phyloP scores from a whole-genome alignment of 208 protist species.

The Ichthyophonus hoferi region DNA sequence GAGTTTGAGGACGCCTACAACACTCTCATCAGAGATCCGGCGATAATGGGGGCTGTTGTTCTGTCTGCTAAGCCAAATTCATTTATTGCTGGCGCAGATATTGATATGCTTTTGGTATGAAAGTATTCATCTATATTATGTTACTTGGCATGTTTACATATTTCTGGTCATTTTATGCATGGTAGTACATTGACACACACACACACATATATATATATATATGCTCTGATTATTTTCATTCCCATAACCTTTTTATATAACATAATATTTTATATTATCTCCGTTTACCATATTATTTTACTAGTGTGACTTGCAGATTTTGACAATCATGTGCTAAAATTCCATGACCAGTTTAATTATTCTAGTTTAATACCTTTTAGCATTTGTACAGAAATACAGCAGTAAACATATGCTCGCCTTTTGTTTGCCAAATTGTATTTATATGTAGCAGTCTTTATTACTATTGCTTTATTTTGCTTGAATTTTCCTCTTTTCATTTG shows the following conservation, averaged over 20 bases:
- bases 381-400: too few relatives aligned
- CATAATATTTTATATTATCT: background rate
- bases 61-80: slow-evolving; percentile 45
- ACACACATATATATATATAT: background rate
- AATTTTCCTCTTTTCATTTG: too few relatives aligned
- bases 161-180: background rate
- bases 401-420: too few relatives aligned
- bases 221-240: background rate
- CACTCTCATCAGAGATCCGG: background rate
- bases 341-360: background rate
- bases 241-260: background rate
- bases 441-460: too few relatives aligned
- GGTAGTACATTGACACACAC: background rate
- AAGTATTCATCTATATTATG: background rate
- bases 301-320: too few relatives aligned
- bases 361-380: background rate
- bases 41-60: slow-evolving; percentile 40
- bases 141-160: background rate
- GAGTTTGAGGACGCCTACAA: slow-evolving; percentile 32
- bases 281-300: background rate
- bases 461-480: too few relatives aligned
- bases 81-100: slow-evolving; percentile 56
- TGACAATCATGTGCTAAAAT: background rate
- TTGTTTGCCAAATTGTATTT: too few relatives aligned
- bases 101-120: slow-evolving; percentile 47